Percentiles rank a stretch among this genome's conserved stretches.
These are phyloP conservation scores for Trichopus zeylanicus DNA, from an alignment of 116 monocot species.

Conservation along the genomic window DNA sequence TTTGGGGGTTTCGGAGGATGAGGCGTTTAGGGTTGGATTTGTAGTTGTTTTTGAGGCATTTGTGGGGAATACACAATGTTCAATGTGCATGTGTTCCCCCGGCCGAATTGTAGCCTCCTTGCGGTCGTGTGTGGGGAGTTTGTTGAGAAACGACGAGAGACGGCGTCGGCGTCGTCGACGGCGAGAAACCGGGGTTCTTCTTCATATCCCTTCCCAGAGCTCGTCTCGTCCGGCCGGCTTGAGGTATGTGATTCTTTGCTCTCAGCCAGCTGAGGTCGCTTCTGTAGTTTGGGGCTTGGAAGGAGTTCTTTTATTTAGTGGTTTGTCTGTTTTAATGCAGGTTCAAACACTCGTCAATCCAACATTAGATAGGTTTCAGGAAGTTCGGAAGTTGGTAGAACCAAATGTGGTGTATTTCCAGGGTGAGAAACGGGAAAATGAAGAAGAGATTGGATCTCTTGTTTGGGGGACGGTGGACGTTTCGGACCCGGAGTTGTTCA, in stretches of 20 bases:
- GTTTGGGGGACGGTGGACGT: conserved; percentile 40
- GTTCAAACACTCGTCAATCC: conserved; percentile 70
- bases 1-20: no score
- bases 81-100: conserved; percentile 31
- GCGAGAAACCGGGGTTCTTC: conserved; percentile 3
- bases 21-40: not conserved
- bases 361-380: conserved; percentile 38
- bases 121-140: conserved; percentile 63
- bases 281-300: no score
- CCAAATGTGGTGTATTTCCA: conserved; percentile 65
- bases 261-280: not conserved
- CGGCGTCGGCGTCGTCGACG: no score
- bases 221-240: conserved; percentile 57
- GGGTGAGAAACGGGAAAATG: conserved; percentile 56
- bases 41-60: not conserved
- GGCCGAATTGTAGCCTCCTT: conserved; percentile 51
- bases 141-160: conserved; percentile 11
- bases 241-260: conserved; percentile 38
- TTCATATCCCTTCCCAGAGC: conserved; percentile 64
- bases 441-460: conserved; percentile 53
- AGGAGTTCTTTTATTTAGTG: not conserved
- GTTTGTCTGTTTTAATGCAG: conserved; percentile 24
- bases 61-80: conserved; percentile 27
- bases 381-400: conserved; percentile 24
- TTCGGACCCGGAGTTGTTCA: conserved; percentile 36